Percentiles rank a stretch among this genome's conserved stretches.
These are phyloP conservation scores for Westerdykella aurantiaca DNA, from an alignment of 2,329 filamentous ascomycete genomes.

Conservation along the genomic window DNA sequence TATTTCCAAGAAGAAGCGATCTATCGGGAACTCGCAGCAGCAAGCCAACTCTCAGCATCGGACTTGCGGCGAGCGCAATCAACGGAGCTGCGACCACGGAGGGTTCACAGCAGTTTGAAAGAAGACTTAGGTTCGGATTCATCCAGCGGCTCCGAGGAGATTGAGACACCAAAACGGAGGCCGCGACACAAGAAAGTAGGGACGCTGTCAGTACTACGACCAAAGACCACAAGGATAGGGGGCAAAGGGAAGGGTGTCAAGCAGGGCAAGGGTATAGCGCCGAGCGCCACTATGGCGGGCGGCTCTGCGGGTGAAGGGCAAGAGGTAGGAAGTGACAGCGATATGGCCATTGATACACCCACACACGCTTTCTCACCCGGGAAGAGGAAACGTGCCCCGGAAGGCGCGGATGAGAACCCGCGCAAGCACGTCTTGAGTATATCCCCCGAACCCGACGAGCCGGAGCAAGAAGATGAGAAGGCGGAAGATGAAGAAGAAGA, in stretches of 20 bases:
- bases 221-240: slow-evolving; percentile 30
- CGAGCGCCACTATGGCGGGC: slow-evolving; percentile 17
- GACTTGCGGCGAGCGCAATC: slow-evolving; percentile 28
- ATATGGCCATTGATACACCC: slow-evolving; percentile 23
- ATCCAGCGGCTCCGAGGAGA: slow-evolving; percentile 9
- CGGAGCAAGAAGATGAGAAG: too few relatives aligned
- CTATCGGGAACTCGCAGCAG: slow-evolving; percentile 25
- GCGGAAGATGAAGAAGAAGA: background rate
- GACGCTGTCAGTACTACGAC: slow-evolving; percentile 31
- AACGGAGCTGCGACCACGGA: slow-evolving; percentile 26
- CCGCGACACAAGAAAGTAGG: slow-evolving; percentile 24
- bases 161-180: slow-evolving; percentile 12
- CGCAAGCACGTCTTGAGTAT: slow-evolving; percentile 26
- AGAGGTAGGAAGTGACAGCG: slow-evolving; percentile 6
- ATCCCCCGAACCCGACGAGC: slow-evolving; percentile 9
- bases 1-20: slow-evolving; percentile 30
- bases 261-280: slow-evolving; percentile 6
- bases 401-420: slow-evolving; percentile 13
- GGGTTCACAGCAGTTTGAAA: slow-evolving; percentile 20
- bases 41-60: slow-evolving; percentile 23
- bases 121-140: slow-evolving; percentile 19
- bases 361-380: slow-evolving; percentile 22
- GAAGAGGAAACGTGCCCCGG: slow-evolving; percentile 25
- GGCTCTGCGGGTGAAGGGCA: slow-evolving; percentile 13
- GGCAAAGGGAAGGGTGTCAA: slow-evolving; percentile 28